phyloP scores from a whole-genome alignment of 192 early-diverging fungal species.

The Thamnidium elegans region DNA sequence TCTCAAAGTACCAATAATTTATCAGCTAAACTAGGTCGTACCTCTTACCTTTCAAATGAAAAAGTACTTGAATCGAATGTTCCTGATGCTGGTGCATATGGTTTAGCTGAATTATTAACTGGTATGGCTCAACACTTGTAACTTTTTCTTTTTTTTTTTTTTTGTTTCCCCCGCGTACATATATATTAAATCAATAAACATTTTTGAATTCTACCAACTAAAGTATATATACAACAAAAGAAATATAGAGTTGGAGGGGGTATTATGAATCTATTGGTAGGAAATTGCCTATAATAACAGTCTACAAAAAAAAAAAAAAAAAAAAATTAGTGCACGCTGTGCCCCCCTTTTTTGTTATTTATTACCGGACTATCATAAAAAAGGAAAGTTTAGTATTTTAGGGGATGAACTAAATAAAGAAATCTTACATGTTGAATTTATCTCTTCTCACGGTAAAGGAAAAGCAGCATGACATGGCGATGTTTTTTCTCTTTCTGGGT shows the following conservation, averaged over 20 bases:
- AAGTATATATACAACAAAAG: too few relatives aligned
- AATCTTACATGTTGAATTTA: constrained; percentile 76
- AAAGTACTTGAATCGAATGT: constrained; percentile 28
- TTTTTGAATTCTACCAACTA: too few relatives aligned
- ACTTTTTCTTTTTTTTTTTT: too few relatives aligned
- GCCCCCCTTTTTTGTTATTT: not conserved
- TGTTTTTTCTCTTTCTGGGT: constrained; percentile 38
- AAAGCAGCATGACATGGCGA: constrained; percentile 79
- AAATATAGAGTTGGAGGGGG: too few relatives aligned
- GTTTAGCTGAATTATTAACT: constrained; percentile 52
- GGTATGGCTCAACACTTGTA: constrained; percentile 36
- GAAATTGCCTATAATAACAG: constrained; percentile 13
- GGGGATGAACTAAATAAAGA: not conserved
- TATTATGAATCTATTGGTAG: not conserved
- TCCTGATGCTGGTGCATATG: constrained; percentile 63
- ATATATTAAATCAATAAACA: too few relatives aligned
- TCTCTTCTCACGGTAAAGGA: constrained; percentile 96
- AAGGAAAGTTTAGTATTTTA: not conserved
- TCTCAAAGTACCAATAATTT: constrained; percentile 51
- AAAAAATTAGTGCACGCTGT: not conserved
- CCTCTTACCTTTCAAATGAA: constrained; percentile 57
- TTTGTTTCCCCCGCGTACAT: too few relatives aligned
- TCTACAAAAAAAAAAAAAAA: not conserved
- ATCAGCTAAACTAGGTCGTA: constrained; percentile 63
- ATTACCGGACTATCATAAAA: constrained; percentile 13